A percentile compares a stretch with the other conserved stretches of the same genome.
These are phyloP conservation scores for Lactuca sativa DNA, from an alignment of 129 eudicot species.

Conservation along the genomic window DNA sequence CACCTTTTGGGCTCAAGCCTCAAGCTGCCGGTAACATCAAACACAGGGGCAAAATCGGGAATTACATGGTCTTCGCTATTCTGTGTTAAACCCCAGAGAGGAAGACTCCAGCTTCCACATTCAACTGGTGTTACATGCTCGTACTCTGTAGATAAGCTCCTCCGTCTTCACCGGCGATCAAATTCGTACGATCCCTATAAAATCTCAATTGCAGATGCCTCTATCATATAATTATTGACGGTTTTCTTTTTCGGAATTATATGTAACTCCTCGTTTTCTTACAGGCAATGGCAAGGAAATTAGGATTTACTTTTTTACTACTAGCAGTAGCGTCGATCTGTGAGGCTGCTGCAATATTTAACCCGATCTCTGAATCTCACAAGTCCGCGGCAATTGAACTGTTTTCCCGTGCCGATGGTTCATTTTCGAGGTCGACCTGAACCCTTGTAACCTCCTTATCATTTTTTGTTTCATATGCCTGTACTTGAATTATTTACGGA, in stretches of 20 bases:
- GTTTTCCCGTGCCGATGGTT: slow-evolving; percentile 40
- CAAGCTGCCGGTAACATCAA: neutral
- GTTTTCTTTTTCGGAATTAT: neutral
- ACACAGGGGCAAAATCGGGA: neutral
- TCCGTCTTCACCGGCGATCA: slow-evolving; percentile 12
- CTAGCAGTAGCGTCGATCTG: slow-evolving; percentile 40
- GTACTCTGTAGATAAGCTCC: neutral
- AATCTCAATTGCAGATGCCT: neutral
- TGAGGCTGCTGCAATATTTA: slow-evolving; percentile 48
- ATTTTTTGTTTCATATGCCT: neutral
- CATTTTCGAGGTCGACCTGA: slow-evolving; percentile 45
- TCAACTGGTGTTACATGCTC: neutral
- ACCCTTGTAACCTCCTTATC: slow-evolving; percentile 26
- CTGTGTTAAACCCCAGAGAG: slow-evolving; percentile 10
- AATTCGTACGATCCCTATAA: neutral
- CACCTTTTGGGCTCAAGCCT: neutral
- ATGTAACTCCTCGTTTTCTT: neutral
- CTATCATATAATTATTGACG: neutral
- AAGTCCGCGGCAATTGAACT: slow-evolving; percentile 70
- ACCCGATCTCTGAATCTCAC: slow-evolving; percentile 60
- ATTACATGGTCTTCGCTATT: neutral
- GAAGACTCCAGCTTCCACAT: slow-evolving; percentile 10
- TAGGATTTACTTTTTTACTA: slow-evolving; percentile 39
- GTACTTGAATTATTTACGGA: neutral
- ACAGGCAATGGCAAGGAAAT: slow-evolving; percentile 51